Percentiles rank a stretch among this genome's conserved stretches.
Conservation (phyloP, 371 early-diverging fungal species). For the Chytridium lagenaria region DNA sequence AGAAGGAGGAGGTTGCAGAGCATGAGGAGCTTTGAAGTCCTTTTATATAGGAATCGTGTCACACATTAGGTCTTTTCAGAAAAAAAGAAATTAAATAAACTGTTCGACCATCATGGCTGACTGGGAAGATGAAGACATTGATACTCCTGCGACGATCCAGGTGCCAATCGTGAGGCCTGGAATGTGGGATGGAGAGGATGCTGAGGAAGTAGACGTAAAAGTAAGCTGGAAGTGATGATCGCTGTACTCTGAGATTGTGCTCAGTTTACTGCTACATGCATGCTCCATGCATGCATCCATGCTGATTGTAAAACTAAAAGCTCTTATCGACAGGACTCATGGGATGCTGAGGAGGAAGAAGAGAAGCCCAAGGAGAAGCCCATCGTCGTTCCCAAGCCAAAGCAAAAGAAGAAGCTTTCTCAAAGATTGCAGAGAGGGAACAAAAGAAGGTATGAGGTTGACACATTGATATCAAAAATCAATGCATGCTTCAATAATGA, state of each 20-base stretch:
- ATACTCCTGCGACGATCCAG: background rate
- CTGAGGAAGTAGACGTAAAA: constrained; percentile 71
- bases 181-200: constrained; percentile 86
- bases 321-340: constrained; percentile 62
- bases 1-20: constrained; percentile 9
- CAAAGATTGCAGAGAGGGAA: background rate
- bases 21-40: constrained; percentile 6
- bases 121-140: constrained; percentile 29
- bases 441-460: constrained; percentile 60
- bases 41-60: no score
- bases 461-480: no score
- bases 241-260: background rate
- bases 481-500: constrained; percentile 10
- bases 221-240: no score
- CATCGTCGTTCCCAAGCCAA: constrained; percentile 54
- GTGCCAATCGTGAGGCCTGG: constrained; percentile 27
- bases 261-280: no score
- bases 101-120: constrained; percentile 2
- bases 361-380: constrained; percentile 57
- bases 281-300: no score
- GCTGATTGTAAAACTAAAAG: background rate
- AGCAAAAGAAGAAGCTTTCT: constrained; percentile 58
- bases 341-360: constrained; percentile 75
- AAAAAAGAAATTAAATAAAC: constrained; percentile 15
- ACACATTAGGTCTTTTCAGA: constrained; percentile 1